phyloP scores from a whole-genome alignment of 73 alveolate species.

The Tetrahymena elliotti region DNA sequence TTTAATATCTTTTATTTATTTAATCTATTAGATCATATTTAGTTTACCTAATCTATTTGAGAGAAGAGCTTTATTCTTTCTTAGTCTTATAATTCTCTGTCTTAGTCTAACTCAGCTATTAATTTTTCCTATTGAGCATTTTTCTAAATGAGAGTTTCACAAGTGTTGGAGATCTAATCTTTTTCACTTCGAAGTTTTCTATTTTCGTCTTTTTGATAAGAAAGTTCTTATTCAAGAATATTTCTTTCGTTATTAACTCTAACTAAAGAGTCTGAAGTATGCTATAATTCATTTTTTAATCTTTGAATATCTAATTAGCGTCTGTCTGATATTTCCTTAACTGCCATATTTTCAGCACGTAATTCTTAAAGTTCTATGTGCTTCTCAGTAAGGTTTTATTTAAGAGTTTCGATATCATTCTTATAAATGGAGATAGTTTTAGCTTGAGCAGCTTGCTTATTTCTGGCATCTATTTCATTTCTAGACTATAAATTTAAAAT shows the following conservation, averaged over 20 bases:
- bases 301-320: constrained; percentile 14
- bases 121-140: not conserved
- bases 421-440: constrained; percentile 13
- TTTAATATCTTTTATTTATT: not conserved
- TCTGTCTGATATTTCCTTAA: constrained; percentile 34
- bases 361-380: constrained; percentile 33
- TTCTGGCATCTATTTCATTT: constrained; percentile 32
- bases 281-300: constrained; percentile 4
- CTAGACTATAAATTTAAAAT: not conserved
- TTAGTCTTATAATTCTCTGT: not conserved
- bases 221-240: not conserved
- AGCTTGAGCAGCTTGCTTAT: constrained; percentile 13
- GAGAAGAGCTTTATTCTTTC: not conserved
- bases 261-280: not conserved
- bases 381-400: constrained; percentile 22
- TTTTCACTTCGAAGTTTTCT: constrained; percentile 22
- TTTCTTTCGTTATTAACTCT: not conserved
- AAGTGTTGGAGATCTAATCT: not conserved
- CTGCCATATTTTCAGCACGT: constrained; percentile 35
- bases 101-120: not conserved
- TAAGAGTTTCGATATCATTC: constrained; percentile 35
- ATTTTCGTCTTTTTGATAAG: constrained; percentile 3
- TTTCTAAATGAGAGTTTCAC: not conserved
- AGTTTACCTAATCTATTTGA: not conserved
- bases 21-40: not conserved